Conservation (phyloP, 2,329 filamentous ascomycete species). For the Dryadomyces quercivorus region DNA sequence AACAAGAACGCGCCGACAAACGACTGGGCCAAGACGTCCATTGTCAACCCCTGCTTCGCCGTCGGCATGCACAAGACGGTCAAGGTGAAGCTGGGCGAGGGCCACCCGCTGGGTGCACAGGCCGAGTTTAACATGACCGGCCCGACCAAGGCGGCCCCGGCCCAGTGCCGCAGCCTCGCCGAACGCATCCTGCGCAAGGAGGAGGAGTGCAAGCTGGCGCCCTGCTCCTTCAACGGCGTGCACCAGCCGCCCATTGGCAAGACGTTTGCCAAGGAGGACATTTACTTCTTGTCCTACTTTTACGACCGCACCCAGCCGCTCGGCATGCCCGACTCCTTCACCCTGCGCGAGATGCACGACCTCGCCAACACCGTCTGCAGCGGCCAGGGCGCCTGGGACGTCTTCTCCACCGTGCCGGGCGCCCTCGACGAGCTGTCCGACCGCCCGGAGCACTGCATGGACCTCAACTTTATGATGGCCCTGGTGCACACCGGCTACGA, state of each 20-base stretch:
- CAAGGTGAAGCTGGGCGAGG: slow-evolving; percentile 55
- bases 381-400: slow-evolving; percentile 64
- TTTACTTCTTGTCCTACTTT: slow-evolving; percentile 97
- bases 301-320: slow-evolving; percentile 88
- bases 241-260: slow-evolving; percentile 87
- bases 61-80: slow-evolving; percentile 67
- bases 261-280: slow-evolving; percentile 82
- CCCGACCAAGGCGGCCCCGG: slow-evolving; percentile 59
- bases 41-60: slow-evolving; percentile 77
- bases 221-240: slow-evolving; percentile 97
- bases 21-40: slow-evolving; percentile 56
- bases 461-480: slow-evolving; percentile 92
- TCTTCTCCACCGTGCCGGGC: slow-evolving; percentile 63
- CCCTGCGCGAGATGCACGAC: slow-evolving; percentile 77
- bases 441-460: slow-evolving; percentile 83
- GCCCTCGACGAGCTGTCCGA: slow-evolving; percentile 70
- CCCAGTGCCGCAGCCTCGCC: slow-evolving; percentile 80
- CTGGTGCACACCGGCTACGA: slow-evolving; percentile 93
- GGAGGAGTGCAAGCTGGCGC: slow-evolving; percentile 63
- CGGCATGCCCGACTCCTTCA: slow-evolving; percentile 98
- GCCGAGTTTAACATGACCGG: slow-evolving; percentile 79
- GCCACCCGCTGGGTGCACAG: slow-evolving; percentile 50
- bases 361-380: slow-evolving; percentile 75
- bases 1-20: slow-evolving; percentile 43
- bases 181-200: slow-evolving; percentile 90